phyloP scores from a whole-genome alignment of 2,329 filamentous ascomycete species.

The Dactylellina leptospora region DNA sequence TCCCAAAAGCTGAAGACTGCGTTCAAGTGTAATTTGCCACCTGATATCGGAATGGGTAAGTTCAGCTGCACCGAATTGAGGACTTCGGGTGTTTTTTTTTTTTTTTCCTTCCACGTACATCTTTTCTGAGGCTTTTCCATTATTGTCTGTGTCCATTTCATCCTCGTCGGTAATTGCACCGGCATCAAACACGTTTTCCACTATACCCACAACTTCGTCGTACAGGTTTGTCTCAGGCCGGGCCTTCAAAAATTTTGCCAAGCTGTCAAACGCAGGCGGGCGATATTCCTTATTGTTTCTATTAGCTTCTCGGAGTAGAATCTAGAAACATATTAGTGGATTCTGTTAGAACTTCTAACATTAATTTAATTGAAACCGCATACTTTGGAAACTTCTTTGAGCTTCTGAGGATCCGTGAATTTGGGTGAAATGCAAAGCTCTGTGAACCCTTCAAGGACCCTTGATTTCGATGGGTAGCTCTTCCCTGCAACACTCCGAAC shows the following conservation, averaged over 20 bases:
- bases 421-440: slow-evolving; percentile 65
- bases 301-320: slow-evolving; percentile 85
- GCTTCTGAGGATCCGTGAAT: slow-evolving; percentile 31
- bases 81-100: slow-evolving; percentile 43
- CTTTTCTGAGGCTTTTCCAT: slow-evolving; percentile 60
- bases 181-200: slow-evolving; percentile 71
- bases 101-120: slow-evolving; percentile 58
- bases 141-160: slow-evolving; percentile 73
- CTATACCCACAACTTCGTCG: slow-evolving; percentile 71
- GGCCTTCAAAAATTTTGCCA: slow-evolving; percentile 76
- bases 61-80: slow-evolving; percentile 41
- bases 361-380: slow-evolving; percentile 66
- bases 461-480: slow-evolving; percentile 92
- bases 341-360: slow-evolving; percentile 24
- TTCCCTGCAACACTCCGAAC: slow-evolving; percentile 85
- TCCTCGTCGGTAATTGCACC: slow-evolving; percentile 65
- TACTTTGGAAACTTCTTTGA: slow-evolving; percentile 52
- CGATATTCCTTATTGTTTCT: slow-evolving; percentile 87
- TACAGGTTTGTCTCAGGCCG: slow-evolving; percentile 76
- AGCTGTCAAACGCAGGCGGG: slow-evolving; percentile 74
- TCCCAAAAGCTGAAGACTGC: slow-evolving; percentile 55
- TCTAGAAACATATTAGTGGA: slow-evolving; percentile 63
- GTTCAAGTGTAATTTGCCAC: slow-evolving; percentile 55
- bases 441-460: slow-evolving; percentile 79
- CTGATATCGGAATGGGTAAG: slow-evolving; percentile 42